phyloP scores from a whole-genome alignment of 1,139 yeast genomes.

The Hansenula lynferdii region DNA sequence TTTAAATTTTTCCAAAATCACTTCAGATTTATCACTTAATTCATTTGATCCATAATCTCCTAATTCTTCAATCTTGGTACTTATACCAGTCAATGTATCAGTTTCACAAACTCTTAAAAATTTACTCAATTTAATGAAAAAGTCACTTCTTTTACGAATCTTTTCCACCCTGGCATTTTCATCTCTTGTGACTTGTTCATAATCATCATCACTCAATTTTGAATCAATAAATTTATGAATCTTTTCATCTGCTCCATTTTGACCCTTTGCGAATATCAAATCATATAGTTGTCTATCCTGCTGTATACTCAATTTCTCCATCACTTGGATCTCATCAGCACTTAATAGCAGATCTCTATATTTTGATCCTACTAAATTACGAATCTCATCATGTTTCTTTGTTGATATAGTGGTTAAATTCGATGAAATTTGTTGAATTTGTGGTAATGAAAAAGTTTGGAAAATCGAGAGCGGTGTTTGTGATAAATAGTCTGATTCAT shows the following conservation, averaged over 20 bases:
- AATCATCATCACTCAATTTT: neutral
- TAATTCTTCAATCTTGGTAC: neutral
- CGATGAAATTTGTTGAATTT: neutral
- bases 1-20: slow-evolving; percentile 3
- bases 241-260: neutral
- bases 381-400: slow-evolving; percentile 39
- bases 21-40: neutral
- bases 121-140: slow-evolving; percentile 1
- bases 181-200: neutral
- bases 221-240: slow-evolving; percentile 8
- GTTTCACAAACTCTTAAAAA: neutral
- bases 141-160: neutral
- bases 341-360: slow-evolving; percentile 64
- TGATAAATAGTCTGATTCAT: neutral
- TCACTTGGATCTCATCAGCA: slow-evolving; percentile 60
- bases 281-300: slow-evolving; percentile 19
- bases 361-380: slow-evolving; percentile 56
- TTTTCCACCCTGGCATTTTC: neutral
- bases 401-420: slow-evolving; percentile 14
- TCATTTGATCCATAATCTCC: neutral
- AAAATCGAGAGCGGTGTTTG: neutral
- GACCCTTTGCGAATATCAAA: slow-evolving; percentile 8
- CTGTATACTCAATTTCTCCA: slow-evolving; percentile 37
- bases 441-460: neutral
- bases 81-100: neutral